Conservation (phyloP, 108 stramenopile species). For the Schizochytrium sp. region DNA sequence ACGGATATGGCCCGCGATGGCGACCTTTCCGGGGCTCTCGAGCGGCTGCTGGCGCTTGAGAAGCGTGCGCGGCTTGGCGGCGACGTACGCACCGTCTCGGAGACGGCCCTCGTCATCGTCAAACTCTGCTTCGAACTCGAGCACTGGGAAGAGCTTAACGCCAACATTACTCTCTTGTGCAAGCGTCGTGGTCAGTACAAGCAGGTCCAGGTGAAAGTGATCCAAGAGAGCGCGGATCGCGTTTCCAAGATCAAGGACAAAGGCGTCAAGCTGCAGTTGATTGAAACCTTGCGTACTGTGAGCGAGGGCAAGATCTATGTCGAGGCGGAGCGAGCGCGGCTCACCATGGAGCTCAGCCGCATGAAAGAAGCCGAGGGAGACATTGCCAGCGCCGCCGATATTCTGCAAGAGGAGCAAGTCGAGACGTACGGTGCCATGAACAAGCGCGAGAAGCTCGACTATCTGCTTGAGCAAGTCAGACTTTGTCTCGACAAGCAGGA, state of each 20-base stretch:
- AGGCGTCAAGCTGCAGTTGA: constrained; percentile 55
- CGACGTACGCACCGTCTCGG: constrained; percentile 38
- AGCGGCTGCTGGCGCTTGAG: constrained; percentile 23
- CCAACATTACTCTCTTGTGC: constrained; percentile 38
- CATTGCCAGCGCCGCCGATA: constrained; percentile 68
- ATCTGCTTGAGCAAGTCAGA: constrained; percentile 95
- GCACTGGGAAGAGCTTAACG: constrained; percentile 52
- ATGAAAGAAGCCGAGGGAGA: constrained; percentile 69
- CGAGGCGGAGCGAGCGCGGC: constrained; percentile 83
- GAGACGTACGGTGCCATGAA: constrained; percentile 94
- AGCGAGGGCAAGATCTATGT: constrained; percentile 94
- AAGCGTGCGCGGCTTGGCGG: constrained; percentile 45
- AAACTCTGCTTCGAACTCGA: constrained; percentile 30
- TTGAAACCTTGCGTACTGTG: constrained; percentile 77
- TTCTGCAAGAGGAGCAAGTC: constrained; percentile 93
- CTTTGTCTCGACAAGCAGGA: constrained; percentile 83
- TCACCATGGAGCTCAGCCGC: constrained; percentile 69
- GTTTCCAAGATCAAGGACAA: constrained; percentile 5
- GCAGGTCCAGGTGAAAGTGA: neutral
- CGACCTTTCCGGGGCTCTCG: constrained; percentile 14
- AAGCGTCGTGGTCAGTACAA: constrained; percentile 45
- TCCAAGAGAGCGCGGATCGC: neutral
- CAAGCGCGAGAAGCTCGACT: constrained; percentile 94
- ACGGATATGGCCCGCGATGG: neutral
- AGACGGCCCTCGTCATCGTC: constrained; percentile 40